Conservation (phyloP, 805 yeast genomes). For the Groenewaldozyma tartarivorans region DNA sequence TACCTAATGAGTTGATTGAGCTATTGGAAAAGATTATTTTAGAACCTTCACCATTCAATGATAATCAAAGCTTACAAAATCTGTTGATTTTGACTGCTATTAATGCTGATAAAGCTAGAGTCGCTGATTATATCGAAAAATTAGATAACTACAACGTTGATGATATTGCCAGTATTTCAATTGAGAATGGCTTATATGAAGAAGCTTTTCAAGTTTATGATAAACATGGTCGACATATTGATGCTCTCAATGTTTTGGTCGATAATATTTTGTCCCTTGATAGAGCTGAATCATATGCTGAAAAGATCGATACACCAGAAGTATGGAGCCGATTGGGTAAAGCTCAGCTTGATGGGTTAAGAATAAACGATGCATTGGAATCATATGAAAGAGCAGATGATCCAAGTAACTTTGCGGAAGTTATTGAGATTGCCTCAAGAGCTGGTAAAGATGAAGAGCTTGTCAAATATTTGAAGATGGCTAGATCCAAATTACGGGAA, state of each 20-base stretch:
- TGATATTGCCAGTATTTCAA: slow-evolving; percentile 88
- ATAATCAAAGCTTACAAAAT: slow-evolving; percentile 91
- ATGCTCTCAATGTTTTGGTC: slow-evolving; percentile 83
- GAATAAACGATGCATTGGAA: slow-evolving; percentile 83
- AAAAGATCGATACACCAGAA: slow-evolving; percentile 73
- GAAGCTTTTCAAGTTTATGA: slow-evolving; percentile 92
- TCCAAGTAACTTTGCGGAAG: slow-evolving; percentile 81
- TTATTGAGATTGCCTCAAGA: slow-evolving; percentile 88
- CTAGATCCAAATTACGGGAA: slow-evolving; percentile 84
- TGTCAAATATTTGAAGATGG: slow-evolving; percentile 77
- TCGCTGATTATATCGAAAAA: slow-evolving; percentile 73
- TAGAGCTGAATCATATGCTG: slow-evolving; percentile 90
- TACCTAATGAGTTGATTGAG: slow-evolving; percentile 89
- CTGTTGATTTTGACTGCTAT: slow-evolving; percentile 87
- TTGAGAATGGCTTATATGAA: slow-evolving; percentile 79
- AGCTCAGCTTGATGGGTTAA: slow-evolving; percentile 89
- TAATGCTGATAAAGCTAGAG: slow-evolving; percentile 86
- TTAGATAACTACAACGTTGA: slow-evolving; percentile 85
- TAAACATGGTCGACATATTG: slow-evolving; percentile 63
- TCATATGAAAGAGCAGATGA: slow-evolving; percentile 89
- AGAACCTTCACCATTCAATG: slow-evolving; percentile 96
- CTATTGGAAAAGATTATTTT: slow-evolving; percentile 89
- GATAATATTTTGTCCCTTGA: slow-evolving; percentile 92
- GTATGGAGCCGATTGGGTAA: slow-evolving; percentile 93
- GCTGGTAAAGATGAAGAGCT: slow-evolving; percentile 96